Evolutionary conservation across 768 basidiomycete genomes (phyloP), one percentile per base, ranked within the genome.

Genomic region (Gelatoporia subvermispora): DNA sequence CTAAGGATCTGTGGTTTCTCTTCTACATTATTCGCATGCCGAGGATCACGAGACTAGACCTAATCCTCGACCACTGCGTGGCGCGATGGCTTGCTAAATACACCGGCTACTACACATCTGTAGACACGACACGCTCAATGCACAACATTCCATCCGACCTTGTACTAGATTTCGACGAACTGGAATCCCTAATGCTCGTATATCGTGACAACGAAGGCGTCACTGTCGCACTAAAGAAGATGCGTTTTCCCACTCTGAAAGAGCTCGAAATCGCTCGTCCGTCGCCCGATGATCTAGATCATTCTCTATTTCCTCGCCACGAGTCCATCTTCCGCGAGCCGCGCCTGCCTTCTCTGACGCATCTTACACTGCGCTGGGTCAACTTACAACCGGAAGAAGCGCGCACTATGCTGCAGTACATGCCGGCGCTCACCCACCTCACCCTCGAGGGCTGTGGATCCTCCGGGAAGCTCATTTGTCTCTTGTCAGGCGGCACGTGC

Each of bases 241-340:
- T 79, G 51, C 49, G 65, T 35, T 69, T 79, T 49, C 75, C 76
- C 2, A 57, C 57, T 37, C 71, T 79, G 40, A 60, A 72, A 55
- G 72, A 68, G 42, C 65, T 77, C 45, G 74, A 74, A 46, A 59
- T 80, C 44, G 62, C 69, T 3, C 44, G 43, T 41, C 41, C 40
- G 21, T 22, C 31, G 10, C 11, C 18, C 3, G 8, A 31, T 16
- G 7, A 2, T 16, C 24, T 11, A 3, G 16, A n/a, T 4, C 47
- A 56, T 13, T 72, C 74, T 13, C 44, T 55, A 5, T 63, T 81
- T 45, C 75, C 76, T 35, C 70, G 73, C 24, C 68, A 77, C 23
- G 77, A 79, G 60, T 71, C 65, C 34, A 66, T 82, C 48, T 78
- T 81, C 58, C 73, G 74, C 45, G 78, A 82, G 61, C 78, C 79